Evolutionary conservation across 352 stramenopile species (phyloP), one percentile per base, ranked within the genome.

Genomic region (Globisporangium splendens): DNA sequence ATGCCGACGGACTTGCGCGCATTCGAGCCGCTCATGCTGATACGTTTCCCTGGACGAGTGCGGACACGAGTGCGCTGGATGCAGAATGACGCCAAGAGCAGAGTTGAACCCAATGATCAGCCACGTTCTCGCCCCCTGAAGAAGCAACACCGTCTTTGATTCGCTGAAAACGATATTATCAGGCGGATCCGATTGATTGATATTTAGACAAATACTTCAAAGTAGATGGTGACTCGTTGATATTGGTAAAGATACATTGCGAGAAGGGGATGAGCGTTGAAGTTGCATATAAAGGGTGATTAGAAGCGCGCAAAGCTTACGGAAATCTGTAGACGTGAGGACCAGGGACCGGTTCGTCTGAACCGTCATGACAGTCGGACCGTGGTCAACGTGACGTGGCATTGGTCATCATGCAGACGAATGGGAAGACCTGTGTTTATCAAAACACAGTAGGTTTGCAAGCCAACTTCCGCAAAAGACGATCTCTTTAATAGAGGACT

Each of bases 1-100:
- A 98, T 97, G 41, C 93, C 92, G 43, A 98, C 77, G 24, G 78
- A 90, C 63, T 77, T 80, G 42, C 52, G 68, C 61, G n/a, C 46
- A 39, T 38, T 63, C 44, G 20, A 51, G 21, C 52, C 61, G 51
- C 39, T 63, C 39, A 50, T 63, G 41, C 12, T 58, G 6, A 42
- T 13, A 8, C 28, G 44, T 49, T 8, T 54, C 3, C 8, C 22
- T 55, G 13, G 12, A 8, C 28, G 28, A 35, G 28, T 35, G 50
- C 38, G 38, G 51, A 56, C 35, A 39, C 51, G 38, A 48, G 51
- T 38, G 42, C 39, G 35, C 13, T 35, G 28, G 10, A 44, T 44
- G 39, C 39, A 12, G 39, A 44, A 44, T 35, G 28, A 10, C 28
- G 28, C 5, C 28, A 35, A 35, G 28, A 35, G 28, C 5, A 35